Evolutionary conservation across 805 yeast species (phyloP), one percentile per base, ranked within the genome.

Genomic region (Saccharomycopsis synnaedendra): DNA sequence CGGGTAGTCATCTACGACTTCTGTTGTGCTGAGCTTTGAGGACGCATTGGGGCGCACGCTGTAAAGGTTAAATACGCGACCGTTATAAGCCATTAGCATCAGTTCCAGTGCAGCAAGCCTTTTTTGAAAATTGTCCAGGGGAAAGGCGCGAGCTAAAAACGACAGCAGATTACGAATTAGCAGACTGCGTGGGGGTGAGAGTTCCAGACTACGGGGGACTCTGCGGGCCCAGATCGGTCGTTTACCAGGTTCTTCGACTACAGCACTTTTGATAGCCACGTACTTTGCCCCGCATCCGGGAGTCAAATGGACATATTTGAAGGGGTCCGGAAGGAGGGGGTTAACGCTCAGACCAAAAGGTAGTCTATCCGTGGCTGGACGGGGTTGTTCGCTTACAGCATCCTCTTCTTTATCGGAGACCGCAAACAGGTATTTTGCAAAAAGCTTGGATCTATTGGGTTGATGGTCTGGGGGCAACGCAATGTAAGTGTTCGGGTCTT

Each of bases 321-420:
- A 76, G 1, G 76, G 74, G 55, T 77, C 83, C 4, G 78, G 71
- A 39, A 61, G 51, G 46, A 77, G 59, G 0, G 82, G 78, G 50
- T 74, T 76, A 32, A 76, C 66, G 41, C 67, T 67, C 41, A 80
- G 77, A 0, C 80, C 83, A 27, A 76, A 65, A 31, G 70, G 68
- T 6, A 64, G 41, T 4, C 62, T 55, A 42, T 66, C 71, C 0
- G 32, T 9, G 28, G 41, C 28, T 1, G 28, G 19, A 28, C 34
- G 11, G 11, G 11, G 19, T 8, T 32, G 11, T 29, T 8, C 30
- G 33, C 7, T 31, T 42, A 10, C 27, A 9, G 19, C 41, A n/a
- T 34, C 36, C n/a, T 8, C n/a, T 34, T 34, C 36, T n/a, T 9
- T 35, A 3, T 37, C 28, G 35, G n/a, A 7, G 9, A 47, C 32